Conservation (phyloP, 257 asterid genomes). For the Orobanche coerulescens region DNA sequence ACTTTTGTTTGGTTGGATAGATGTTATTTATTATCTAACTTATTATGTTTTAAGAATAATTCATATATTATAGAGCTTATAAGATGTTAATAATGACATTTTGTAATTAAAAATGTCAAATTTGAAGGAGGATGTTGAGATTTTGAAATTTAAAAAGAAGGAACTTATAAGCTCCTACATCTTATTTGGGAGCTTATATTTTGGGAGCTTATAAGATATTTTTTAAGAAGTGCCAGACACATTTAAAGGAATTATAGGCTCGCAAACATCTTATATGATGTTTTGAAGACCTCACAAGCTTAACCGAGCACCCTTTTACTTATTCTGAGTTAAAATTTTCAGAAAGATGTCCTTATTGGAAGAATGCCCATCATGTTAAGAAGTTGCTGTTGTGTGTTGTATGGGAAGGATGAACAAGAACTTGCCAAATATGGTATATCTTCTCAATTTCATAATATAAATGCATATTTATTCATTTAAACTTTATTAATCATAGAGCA, state of each 20-base stretch:
- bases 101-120: background rate
- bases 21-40: too few species aligned
- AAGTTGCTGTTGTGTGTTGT: constrained; percentile 58
- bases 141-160: background rate
- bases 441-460: constrained; percentile 17
- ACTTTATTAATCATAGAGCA: constrained; percentile 8
- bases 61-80: background rate
- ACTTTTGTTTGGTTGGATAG: too few species aligned
- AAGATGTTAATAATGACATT: background rate
- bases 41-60: too few species aligned
- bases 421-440: constrained; percentile 63
- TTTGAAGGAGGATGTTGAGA: background rate
- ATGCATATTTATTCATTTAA: background rate
- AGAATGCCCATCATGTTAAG: constrained; percentile 93
- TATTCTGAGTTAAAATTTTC: constrained; percentile 17
- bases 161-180: background rate
- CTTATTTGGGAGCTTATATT: too few species aligned
- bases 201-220: background rate
- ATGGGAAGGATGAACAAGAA: constrained; percentile 85
- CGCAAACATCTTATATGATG: too few species aligned
- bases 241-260: background rate
- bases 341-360: constrained; percentile 57
- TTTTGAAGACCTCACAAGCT: too few species aligned
- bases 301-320: background rate
- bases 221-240: background rate